Conservation (phyloP, 2,329 filamentous ascomycete genomes). For the Monilinia vaccinii-corymbosi region DNA sequence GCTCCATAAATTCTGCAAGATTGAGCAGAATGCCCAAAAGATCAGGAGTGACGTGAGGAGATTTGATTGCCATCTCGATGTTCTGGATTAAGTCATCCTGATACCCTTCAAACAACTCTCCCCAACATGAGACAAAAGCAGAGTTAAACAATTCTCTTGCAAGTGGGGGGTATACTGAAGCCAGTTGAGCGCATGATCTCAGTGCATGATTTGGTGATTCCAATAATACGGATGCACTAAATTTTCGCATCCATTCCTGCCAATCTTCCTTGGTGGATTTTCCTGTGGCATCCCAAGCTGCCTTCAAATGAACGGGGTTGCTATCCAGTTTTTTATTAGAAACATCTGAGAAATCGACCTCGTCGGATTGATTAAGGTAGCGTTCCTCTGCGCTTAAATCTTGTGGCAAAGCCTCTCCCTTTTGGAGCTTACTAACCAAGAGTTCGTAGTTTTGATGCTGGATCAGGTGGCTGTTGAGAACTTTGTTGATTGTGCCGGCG, state of each 20-base stretch:
- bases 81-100: constrained; percentile 94
- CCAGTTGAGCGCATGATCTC: constrained; percentile 83
- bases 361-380: constrained; percentile 70
- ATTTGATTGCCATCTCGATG: constrained; percentile 91
- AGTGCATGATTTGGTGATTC: constrained; percentile 95
- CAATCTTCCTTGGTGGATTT: constrained; percentile 98
- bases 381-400: constrained; percentile 81
- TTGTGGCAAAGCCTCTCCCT: constrained; percentile 89
- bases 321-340: constrained; percentile 90
- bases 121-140: constrained; percentile 98
- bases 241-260: constrained; percentile 97
- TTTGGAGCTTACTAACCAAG: constrained; percentile 84
- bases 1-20: constrained; percentile 98
- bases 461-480: constrained; percentile 68
- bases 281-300: constrained; percentile 92
- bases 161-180: constrained; percentile 82
- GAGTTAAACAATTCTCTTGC: constrained; percentile 96
- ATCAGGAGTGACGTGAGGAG: constrained; percentile 90
- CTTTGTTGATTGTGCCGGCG: constrained; percentile 85
- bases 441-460: constrained; percentile 88
- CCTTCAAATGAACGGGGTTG: constrained; percentile 94
- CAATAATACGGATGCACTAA: constrained; percentile 88
- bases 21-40: constrained; percentile 90
- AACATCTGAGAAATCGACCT: constrained; percentile 73
- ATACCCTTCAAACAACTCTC: constrained; percentile 91